Base-by-base conservation (phyloP, 495 filamentous ascomycete species). In the Sabuloglossum arenarium region DNA sequence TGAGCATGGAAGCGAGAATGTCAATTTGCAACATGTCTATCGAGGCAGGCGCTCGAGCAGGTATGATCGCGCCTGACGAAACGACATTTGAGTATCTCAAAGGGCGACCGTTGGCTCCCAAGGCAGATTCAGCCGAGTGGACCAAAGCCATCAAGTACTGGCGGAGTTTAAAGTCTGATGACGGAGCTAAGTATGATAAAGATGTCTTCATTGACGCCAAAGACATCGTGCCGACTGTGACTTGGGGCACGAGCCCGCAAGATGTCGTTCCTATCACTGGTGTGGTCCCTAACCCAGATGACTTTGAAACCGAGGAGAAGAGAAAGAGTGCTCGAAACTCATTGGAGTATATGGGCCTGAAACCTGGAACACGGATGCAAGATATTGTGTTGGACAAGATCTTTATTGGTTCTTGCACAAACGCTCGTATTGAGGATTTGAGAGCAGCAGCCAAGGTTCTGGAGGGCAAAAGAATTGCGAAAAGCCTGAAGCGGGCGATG, bases 1-100 rank as follows among this genome's bases (percentile, higher is more conserved):
- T 98, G 61, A 94, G 86, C 70, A 95, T 98, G 79, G 91, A 98
- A 67, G 91, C 91, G 37, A 82, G 91, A 63, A 97, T 98, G 90
- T 94, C 87, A 56, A 91, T 98, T 66, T 97, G 91, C 71, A 98
- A 98, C 73, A 98, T 98, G 91, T 88, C 90, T n/a, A 96, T 97
- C 65, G 91, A 98, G 73, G 91, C 72, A 58, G 91, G 91, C 70
- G 91, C 91, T 39, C 78, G 91, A 72, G 90, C 91, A 57, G 91
- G 91, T 58, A 90, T 98, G 86, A 81, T 98, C 56, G 91, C 91
- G 27, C 91, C 91, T 1, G 91, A 98, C 59, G 82, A 94, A 67
- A 85, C 74, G 46, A 97, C 91, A 5, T 90, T 95, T 63, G 84
- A 93, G 61, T 98, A 98, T 65, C 84, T 98, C 60, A 86, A 90